Base-by-base conservation (phyloP, 2,329 filamentous ascomycete genomes). In the Corynespora cassiicola region DNA sequence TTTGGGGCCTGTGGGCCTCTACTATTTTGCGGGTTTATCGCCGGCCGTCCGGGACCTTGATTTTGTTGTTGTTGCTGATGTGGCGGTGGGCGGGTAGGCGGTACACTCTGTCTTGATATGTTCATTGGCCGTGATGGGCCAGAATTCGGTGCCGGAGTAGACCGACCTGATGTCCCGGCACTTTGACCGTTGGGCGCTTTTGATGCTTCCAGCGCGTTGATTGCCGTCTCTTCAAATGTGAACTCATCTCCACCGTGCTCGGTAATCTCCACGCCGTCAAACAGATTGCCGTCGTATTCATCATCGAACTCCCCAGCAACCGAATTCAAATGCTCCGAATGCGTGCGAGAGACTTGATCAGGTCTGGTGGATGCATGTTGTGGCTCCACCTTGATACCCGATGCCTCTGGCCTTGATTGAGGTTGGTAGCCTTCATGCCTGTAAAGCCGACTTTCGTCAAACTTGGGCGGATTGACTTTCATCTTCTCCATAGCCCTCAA, bases 401-500 rank as follows among this genome's bases (percentile, higher is more conserved):
- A 36, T 31, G 56, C 61, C 36, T 58, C 64, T 31, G 64, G 70
- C 59, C 19, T 50, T 47, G 40, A 56, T 16, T 77, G 63, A 5
- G 77, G 76, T 11, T 72, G 79, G 63, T 80, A 95, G 61, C 91
- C 88, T 1, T 82, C 72, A 67, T 96, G 91, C 24, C 92, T 82
- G 69, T 96, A 86, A 23, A 97, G 76, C 25, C 85, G 85, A n/a
- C 80, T 78, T 46, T 87, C 83, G 52, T 92, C 84, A 72, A 90
- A 96, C 66, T 81, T 90, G 19, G 82, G 80, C 49, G 89, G 87
- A 39, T 80, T 78, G 11, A 85, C 81, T 75, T 95, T 97, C 60
- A 99, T 77, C 71, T 90, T 95, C 34, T 85, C 87, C n/a, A 97
- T 88, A 65, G 90, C 91, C 35, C 84, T 79, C 39, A 99, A 76